Conservation (phyloP, 192 early-diverging fungal species). For the Rhizoclosmatium sp. region DNA sequence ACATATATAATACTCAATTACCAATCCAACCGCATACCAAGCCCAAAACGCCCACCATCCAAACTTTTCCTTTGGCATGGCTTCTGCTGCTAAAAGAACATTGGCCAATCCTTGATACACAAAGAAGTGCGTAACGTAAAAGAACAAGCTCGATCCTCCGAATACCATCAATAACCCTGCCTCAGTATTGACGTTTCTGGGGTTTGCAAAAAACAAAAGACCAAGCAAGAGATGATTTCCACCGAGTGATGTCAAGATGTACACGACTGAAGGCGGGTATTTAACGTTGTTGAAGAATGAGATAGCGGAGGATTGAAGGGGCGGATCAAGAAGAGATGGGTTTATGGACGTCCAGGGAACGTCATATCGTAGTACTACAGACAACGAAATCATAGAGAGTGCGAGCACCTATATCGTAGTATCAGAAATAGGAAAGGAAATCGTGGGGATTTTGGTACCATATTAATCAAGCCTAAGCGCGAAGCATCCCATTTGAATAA, state of each 20-base stretch:
- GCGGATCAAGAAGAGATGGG: constrained; percentile 39
- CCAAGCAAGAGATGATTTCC: constrained; percentile 42
- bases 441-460: constrained; percentile 26
- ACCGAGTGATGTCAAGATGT: constrained; percentile 40
- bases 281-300: constrained; percentile 55
- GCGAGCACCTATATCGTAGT: constrained; percentile 20
- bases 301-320: constrained; percentile 35
- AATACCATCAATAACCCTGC: constrained; percentile 10
- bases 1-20: constrained; percentile 27
- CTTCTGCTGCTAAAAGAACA: neutral
- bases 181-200: neutral
- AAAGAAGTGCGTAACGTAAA: constrained; percentile 32
- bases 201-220: constrained; percentile 37
- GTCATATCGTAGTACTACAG: constrained; percentile 41
- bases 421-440: neutral
- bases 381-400: constrained; percentile 36
- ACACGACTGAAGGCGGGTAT: constrained; percentile 51
- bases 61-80: neutral
- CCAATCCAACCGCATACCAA: constrained; percentile 17
- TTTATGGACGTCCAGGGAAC: constrained; percentile 53
- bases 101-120: neutral
- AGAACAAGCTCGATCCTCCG: constrained; percentile 13
- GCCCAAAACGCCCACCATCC: constrained; percentile 9
- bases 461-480: constrained; percentile 27
- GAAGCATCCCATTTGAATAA: constrained; percentile 18